phyloP scores from a whole-genome alignment of 2,329 filamentous ascomycete species.

The Aspergillus hiratsukae region DNA sequence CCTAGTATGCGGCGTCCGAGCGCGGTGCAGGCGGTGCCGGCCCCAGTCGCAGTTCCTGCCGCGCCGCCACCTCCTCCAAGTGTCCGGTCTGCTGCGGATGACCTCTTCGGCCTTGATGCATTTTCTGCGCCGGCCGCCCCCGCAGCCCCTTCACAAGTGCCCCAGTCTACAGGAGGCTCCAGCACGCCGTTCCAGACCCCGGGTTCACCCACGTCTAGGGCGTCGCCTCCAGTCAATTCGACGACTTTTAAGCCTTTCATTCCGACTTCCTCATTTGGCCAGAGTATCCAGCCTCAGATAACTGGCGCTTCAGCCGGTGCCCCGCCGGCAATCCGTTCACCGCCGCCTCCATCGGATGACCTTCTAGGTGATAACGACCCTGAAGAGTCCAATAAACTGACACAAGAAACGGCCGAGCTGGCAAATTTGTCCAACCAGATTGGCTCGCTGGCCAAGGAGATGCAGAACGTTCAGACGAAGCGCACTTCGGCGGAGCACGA shows the following conservation, averaged over 20 bases:
- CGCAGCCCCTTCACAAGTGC: constrained; percentile 55
- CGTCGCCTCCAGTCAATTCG: constrained; percentile 35
- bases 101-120: constrained; percentile 87
- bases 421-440: constrained; percentile 97
- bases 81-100: constrained; percentile 81
- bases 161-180: constrained; percentile 72
- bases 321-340: constrained; percentile 31
- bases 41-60: constrained; percentile 42
- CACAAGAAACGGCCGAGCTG: constrained; percentile 83
- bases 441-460: constrained; percentile 82
- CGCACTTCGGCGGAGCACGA: constrained; percentile 75
- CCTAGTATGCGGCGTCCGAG: constrained; percentile 69
- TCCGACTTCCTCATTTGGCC: constrained; percentile 87
- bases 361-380: constrained; percentile 86
- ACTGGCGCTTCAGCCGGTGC: constrained; percentile 58
- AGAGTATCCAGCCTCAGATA: constrained; percentile 69
- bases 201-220: constrained; percentile 43
- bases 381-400: constrained; percentile 81
- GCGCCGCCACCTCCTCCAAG: constrained; percentile 47
- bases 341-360: constrained; percentile 66
- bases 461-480: constrained; percentile 86
- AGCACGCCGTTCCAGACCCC: constrained; percentile 52
- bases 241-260: constrained; percentile 82
- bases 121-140: constrained; percentile 51
- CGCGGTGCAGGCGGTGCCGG: constrained; percentile 32